phyloP scores from a whole-genome alignment of 768 basidiomycete genomes.

The Rhizopogon rudus region DNA sequence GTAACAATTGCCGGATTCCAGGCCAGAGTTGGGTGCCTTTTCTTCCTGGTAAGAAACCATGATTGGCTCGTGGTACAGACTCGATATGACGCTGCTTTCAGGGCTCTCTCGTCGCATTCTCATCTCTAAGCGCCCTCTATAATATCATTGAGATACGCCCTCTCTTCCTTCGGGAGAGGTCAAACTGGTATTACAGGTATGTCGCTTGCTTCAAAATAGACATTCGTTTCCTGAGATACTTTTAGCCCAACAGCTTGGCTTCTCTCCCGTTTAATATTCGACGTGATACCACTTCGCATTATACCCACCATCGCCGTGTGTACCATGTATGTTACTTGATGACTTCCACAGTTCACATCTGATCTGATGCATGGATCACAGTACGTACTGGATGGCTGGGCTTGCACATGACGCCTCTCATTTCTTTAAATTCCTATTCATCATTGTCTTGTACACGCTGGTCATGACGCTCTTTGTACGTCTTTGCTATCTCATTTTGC shows the following conservation, averaged over 20 bases:
- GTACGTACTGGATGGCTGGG: slow-evolving; percentile 96
- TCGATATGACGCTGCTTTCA: slow-evolving; percentile 21
- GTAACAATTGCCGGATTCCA: slow-evolving; percentile 90
- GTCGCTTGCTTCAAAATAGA: slow-evolving; percentile 4
- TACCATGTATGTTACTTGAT: slow-evolving; percentile 55
- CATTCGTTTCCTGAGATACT: not conserved
- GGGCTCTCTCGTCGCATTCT: slow-evolving; percentile 91
- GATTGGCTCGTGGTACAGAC: not conserved
- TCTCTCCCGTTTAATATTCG: slow-evolving; percentile 81
- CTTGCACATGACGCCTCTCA: slow-evolving; percentile 69
- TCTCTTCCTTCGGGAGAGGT: slow-evolving; percentile 87
- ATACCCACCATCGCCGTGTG: slow-evolving; percentile 86
- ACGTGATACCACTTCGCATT: slow-evolving; percentile 83
- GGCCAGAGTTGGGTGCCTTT: slow-evolving; percentile 86
- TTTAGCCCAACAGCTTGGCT: slow-evolving; percentile 86
- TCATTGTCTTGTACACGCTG: slow-evolving; percentile 80
- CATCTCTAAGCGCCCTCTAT: slow-evolving; percentile 83
- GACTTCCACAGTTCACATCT: not conserved
- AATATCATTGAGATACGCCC: slow-evolving; percentile 81
- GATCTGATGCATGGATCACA: slow-evolving; percentile 21
- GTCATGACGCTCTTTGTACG: slow-evolving; percentile 84
- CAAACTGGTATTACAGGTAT: slow-evolving; percentile 81
- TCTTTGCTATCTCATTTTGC: slow-evolving; percentile 7
- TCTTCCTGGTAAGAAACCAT: slow-evolving; percentile 67
- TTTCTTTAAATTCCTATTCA: slow-evolving; percentile 94